phyloP scores from a whole-genome alignment of 2,329 filamentous ascomycete species.

The Colletotrichum eremochloae region DNA sequence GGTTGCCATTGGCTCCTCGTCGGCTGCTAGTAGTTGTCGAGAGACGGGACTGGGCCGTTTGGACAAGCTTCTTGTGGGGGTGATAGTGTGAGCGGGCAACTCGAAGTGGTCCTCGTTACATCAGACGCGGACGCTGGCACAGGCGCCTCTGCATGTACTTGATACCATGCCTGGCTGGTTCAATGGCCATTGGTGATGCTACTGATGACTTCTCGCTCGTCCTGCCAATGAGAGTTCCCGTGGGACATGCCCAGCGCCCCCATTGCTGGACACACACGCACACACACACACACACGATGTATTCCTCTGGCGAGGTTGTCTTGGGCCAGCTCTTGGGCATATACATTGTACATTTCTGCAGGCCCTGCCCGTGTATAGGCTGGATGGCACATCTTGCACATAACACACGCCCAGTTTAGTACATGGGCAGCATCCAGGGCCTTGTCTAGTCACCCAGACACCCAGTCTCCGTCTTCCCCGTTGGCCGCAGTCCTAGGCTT shows the following conservation, averaged over 20 bases:
- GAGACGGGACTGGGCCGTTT: constrained; percentile 39
- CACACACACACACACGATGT: not conserved
- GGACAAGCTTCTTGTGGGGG: constrained; percentile 40
- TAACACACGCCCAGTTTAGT: constrained; percentile 26
- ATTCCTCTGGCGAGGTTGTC: not conserved
- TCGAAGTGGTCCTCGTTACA: constrained; percentile 26
- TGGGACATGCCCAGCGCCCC: not conserved
- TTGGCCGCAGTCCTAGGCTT: constrained; percentile 14
- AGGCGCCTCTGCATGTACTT: constrained; percentile 24
- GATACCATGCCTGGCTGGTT: constrained; percentile 14
- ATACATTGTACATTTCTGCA: constrained; percentile 2
- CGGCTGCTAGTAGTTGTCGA: constrained; percentile 36
- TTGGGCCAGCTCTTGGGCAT: constrained; percentile 5
- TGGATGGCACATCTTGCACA: constrained; percentile 25
- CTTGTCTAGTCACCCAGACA: constrained; percentile 25
- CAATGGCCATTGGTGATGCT: constrained; percentile 9
- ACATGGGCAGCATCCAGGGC: constrained; percentile 26
- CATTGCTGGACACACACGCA: not conserved
- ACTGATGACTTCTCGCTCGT: not conserved
- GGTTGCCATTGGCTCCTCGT: constrained; percentile 32
- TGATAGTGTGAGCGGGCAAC: constrained; percentile 11
- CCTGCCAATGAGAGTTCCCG: constrained; percentile 2
- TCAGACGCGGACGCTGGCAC: constrained; percentile 9
- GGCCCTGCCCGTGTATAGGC: not conserved
- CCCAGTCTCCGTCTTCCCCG: constrained; percentile 32